Percentiles rank a stretch among this genome's conserved stretches.
phyloP scores from a whole-genome alignment of 2,329 filamentous ascomycete species.

The Fusarium zealandicum region DNA sequence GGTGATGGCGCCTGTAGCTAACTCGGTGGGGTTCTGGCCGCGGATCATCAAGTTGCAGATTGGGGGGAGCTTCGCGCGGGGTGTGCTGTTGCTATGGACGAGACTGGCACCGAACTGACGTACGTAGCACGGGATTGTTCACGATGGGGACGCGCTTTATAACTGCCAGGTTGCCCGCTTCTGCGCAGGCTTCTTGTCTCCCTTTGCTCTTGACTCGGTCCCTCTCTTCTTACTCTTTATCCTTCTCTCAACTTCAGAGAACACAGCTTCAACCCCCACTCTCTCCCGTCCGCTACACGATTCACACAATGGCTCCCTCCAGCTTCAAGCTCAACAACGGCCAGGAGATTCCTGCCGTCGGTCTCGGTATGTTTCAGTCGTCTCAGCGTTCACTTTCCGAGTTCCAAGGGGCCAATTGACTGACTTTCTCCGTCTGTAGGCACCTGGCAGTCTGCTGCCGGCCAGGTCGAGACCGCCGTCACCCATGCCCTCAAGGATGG shows the following conservation, averaged over 20 bases:
- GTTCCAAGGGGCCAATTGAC: constrained; percentile 5
- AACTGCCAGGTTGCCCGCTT: constrained; percentile 24
- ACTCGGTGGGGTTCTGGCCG: constrained; percentile 32
- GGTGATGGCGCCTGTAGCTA: neutral
- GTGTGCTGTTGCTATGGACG: constrained; percentile 1
- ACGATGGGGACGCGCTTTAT: constrained; percentile 33
- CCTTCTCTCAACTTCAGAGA: neutral
- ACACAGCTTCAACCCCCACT: neutral
- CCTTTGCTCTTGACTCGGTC: constrained; percentile 16
- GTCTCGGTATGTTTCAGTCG: constrained; percentile 58
- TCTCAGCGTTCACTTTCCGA: neutral
- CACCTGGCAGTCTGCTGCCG: constrained; percentile 69
- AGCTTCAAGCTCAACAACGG: constrained; percentile 71
- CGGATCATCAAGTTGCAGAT: constrained; percentile 28
- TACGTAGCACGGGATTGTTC: constrained; percentile 19
- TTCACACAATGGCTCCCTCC: constrained; percentile 58
- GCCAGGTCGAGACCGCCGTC: constrained; percentile 66
- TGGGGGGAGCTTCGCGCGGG: constrained; percentile 10
- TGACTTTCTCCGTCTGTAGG: constrained; percentile 50
- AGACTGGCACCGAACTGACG: neutral
- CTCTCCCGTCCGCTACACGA: constrained; percentile 3
- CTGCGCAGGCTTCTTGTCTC: constrained; percentile 1
- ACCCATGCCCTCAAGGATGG: constrained; percentile 63
- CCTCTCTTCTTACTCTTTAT: constrained; percentile 3
- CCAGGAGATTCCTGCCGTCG: constrained; percentile 67